phyloP scores from a whole-genome alignment of 768 basidiomycete genomes.

The Suillus hirtellus region DNA sequence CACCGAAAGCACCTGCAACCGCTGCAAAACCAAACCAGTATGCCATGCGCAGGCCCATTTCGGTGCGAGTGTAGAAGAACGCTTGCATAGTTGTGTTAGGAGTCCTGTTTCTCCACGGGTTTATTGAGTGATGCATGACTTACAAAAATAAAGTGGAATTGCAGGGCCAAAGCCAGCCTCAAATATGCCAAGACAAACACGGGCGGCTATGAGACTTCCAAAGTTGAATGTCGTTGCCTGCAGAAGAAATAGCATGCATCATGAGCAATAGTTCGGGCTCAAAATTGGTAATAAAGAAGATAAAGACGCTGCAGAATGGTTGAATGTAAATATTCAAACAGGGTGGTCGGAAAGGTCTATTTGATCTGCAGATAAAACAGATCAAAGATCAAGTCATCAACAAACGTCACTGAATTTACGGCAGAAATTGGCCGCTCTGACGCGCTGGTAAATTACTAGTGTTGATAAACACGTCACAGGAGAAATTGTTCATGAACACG shows the following conservation, averaged over 20 bases:
- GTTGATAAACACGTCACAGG: not conserved
- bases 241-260: not conserved
- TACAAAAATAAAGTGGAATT: constrained; percentile 78
- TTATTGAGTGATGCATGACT: constrained; percentile 23
- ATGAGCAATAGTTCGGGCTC: not conserved
- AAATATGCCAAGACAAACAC: constrained; percentile 71
- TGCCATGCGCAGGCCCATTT: constrained; percentile 75
- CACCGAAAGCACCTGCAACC: constrained; percentile 82
- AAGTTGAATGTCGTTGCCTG: constrained; percentile 66
- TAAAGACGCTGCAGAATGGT: not conserved
- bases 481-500: not conserved
- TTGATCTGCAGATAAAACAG: not conserved
- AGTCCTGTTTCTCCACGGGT: too few relatives aligned
- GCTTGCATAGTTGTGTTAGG: constrained; percentile 41
- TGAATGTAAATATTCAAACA: not conserved
- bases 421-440: not conserved
- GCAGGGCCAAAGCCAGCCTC: constrained; percentile 79
- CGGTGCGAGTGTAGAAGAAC: constrained; percentile 73
- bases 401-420: not conserved
- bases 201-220: constrained; percentile 53
- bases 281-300: not conserved
- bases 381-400: not conserved
- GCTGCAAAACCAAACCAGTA: constrained; percentile 87
- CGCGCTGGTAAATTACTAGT: not conserved
- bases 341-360: not conserved